Evolutionary conservation across 2,329 filamentous ascomycete genomes (phyloP).

Genomic region (Colletotrichum sp.): DNA sequence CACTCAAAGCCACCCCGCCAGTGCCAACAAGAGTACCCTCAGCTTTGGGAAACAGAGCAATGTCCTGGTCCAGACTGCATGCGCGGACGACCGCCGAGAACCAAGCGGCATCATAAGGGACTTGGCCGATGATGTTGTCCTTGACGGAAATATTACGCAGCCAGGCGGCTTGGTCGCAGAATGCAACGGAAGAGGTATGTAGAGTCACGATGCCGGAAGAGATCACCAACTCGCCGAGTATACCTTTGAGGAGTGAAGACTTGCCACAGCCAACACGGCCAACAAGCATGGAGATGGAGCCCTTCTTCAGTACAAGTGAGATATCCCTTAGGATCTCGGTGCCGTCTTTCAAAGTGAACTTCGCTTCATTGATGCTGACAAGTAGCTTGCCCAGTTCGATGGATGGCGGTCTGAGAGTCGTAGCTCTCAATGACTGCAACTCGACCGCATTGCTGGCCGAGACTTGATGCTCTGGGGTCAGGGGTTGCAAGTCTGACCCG

Average conservation of each 20-base stretch:
- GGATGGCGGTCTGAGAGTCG: neutral
- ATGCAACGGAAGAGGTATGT: constrained; percentile 35
- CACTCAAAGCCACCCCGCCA: constrained; percentile 46
- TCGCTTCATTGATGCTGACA: constrained; percentile 6
- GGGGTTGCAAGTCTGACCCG: constrained; percentile 12
- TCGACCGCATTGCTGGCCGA: neutral
- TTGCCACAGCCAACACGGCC: constrained; percentile 52
- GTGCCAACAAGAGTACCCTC: constrained; percentile 43
- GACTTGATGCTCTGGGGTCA: constrained; percentile 9
- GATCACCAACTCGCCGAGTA: constrained; percentile 41
- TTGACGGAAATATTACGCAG: constrained; percentile 44
- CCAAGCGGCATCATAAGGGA: constrained; percentile 30
- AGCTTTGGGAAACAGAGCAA: constrained; percentile 33
- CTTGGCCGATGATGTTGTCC: constrained; percentile 41
- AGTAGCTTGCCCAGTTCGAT: neutral
- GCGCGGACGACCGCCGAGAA: constrained; percentile 32
- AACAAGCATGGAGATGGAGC: constrained; percentile 39
- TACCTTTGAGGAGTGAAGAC: constrained; percentile 39
- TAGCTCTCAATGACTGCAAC: neutral
- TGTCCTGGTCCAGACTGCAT: constrained; percentile 40
- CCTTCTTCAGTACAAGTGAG: constrained; percentile 20
- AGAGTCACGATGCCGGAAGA: constrained; percentile 10
- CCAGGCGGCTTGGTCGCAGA: constrained; percentile 50
- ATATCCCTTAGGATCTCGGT: constrained; percentile 28
- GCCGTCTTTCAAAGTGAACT: constrained; percentile 21